Evolutionary conservation across 192 early-diverging fungal genomes (phyloP).

Genomic region (Gonapodya sp.): DNA sequence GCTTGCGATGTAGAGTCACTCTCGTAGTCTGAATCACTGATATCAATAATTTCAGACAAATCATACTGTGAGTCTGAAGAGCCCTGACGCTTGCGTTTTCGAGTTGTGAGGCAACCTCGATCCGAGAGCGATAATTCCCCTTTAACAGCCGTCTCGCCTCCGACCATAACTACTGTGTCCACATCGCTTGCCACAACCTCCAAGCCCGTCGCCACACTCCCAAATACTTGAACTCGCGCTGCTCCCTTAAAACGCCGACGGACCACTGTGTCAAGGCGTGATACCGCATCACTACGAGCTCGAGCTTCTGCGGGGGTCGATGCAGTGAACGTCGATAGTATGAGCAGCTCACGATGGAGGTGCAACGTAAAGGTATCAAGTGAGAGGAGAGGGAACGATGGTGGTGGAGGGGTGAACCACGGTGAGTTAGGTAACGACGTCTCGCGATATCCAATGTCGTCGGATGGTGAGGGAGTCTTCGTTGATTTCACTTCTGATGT

Average conservation of each 20-base stretch:
- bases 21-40: background rate
- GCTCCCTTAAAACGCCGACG: background rate
- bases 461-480: too few relatives aligned
- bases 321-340: background rate
- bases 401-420: background rate
- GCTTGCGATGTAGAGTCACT: background rate
- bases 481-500: too few relatives aligned
- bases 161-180: too few relatives aligned
- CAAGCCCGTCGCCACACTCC: background rate
- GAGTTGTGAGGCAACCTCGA: background rate
- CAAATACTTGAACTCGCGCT: background rate
- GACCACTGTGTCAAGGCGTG: background rate
- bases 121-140: too few relatives aligned
- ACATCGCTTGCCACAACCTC: background rate
- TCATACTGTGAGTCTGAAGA: background rate
- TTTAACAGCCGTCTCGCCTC: too few relatives aligned
- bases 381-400: background rate
- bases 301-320: background rate
- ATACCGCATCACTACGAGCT: background rate
- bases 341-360: background rate
- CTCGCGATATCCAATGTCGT: too few relatives aligned
- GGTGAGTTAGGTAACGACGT: too few relatives aligned
- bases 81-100: background rate
- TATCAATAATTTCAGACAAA: background rate
- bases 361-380: background rate